Evolutionary conservation across 139 green algal species (phyloP).

Genomic region (Coccomyxa sp.): DNA sequence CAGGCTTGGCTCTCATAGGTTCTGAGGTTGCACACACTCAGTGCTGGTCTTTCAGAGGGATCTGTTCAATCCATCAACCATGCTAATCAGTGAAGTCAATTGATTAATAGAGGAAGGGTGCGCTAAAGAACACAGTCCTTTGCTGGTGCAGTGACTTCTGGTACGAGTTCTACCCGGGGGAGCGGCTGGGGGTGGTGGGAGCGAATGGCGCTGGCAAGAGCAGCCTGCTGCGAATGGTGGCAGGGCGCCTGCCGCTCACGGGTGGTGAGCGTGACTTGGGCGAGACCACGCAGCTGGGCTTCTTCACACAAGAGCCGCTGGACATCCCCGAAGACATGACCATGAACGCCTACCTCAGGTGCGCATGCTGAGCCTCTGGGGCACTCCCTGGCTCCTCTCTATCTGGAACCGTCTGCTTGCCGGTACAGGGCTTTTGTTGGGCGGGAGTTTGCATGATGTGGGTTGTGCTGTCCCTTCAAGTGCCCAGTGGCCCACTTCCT

Average conservation of each 20-base stretch:
- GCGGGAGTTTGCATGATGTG: too few species aligned
- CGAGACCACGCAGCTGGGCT: slow-evolving; percentile 64
- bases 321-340: slow-evolving; percentile 47
- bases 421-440: too few species aligned
- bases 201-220: slow-evolving; percentile 64
- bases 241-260: slow-evolving; percentile 17
- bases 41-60: too few species aligned
- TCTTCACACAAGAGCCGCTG: slow-evolving; percentile 68
- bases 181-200: slow-evolving; percentile 68
- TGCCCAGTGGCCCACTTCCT: too few species aligned
- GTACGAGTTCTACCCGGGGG: slow-evolving; percentile 54
- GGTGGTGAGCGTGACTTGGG: slow-evolving; percentile 34
- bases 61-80: too few species aligned
- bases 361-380: neutral
- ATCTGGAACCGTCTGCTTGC: too few species aligned
- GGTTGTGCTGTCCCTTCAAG: too few species aligned
- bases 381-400: too few species aligned
- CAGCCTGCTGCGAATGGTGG: slow-evolving; percentile 63
- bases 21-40: too few species aligned
- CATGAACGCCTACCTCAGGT: slow-evolving; percentile 63
- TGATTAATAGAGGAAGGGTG: too few species aligned
- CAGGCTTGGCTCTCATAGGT: too few species aligned
- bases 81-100: too few species aligned
- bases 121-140: neutral
- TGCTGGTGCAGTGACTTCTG: slow-evolving; percentile 35